Conservation (phyloP, 371 early-diverging fungal species). For the Nosema muscidifuracis region DNA sequence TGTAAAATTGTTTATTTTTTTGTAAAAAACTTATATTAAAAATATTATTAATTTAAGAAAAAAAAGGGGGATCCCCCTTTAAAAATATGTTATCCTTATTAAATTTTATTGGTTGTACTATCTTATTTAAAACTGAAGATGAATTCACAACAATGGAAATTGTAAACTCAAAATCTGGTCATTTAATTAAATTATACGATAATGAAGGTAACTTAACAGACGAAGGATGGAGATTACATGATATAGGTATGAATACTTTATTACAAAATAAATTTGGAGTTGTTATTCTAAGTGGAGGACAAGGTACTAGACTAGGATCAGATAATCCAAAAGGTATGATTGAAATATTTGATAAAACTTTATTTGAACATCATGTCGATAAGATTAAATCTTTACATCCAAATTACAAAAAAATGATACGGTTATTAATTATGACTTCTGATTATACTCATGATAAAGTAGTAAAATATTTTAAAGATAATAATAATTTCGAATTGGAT, state of each 20-base stretch:
- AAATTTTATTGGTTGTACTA: neutral
- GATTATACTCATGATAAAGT: conserved; percentile 54
- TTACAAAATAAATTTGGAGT: conserved; percentile 42
- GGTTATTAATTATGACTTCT: conserved; percentile 59
- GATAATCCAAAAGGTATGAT: conserved; percentile 58
- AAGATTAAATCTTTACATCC: conserved; percentile 36
- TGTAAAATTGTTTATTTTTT: too few species aligned
- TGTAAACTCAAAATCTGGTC: neutral
- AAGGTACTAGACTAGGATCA: conserved; percentile 59
- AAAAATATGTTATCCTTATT: neutral
- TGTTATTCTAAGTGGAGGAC: conserved; percentile 60
- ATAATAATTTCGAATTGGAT: conserved; percentile 31
- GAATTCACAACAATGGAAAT: neutral
- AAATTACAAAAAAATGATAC: conserved; percentile 28
- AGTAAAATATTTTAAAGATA: conserved; percentile 41
- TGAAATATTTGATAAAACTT: conserved; percentile 40
- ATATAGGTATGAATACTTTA: neutral
- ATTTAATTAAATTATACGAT: conserved; percentile 1
- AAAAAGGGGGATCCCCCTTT: neutral
- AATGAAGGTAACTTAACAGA: neutral
- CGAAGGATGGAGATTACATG: neutral
- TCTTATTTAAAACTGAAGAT: neutral
- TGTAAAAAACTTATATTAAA: too few species aligned
- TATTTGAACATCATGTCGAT: conserved; percentile 54
- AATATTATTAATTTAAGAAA: too few species aligned